phyloP scores from a whole-genome alignment of 2,329 filamentous ascomycete genomes.

The Myriosclerotinia duriaeana region DNA sequence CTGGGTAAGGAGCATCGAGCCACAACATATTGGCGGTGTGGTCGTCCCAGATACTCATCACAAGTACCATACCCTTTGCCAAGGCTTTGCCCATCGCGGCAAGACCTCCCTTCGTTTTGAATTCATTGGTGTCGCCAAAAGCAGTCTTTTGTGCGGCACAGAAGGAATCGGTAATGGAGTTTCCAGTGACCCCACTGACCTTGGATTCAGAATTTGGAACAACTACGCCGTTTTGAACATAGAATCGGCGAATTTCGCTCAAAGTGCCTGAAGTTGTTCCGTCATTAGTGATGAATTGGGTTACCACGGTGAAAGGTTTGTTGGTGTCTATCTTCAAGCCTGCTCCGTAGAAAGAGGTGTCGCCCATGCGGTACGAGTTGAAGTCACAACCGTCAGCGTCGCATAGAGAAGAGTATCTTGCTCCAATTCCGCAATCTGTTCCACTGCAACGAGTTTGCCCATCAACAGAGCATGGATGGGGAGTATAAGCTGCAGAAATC shows the following conservation, averaged over 20 bases:
- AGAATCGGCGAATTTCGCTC: constrained; percentile 55
- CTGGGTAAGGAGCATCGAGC: constrained; percentile 68
- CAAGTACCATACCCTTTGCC: constrained; percentile 58
- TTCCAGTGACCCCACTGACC: constrained; percentile 49
- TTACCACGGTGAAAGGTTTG: constrained; percentile 56
- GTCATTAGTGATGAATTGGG: constrained; percentile 57
- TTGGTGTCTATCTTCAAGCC: constrained; percentile 53
- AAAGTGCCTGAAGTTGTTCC: constrained; percentile 52
- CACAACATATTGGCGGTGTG: constrained; percentile 70
- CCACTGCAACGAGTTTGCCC: constrained; percentile 48
- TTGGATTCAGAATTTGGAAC: constrained; percentile 51
- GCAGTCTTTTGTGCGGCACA: constrained; percentile 56
- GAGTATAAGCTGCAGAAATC: constrained; percentile 57
- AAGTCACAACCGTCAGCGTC: constrained; percentile 64
- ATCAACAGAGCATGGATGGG: constrained; percentile 54
- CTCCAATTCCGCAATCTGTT: constrained; percentile 47
- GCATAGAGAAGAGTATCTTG: constrained; percentile 55
- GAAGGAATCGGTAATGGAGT: constrained; percentile 57
- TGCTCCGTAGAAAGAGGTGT: constrained; percentile 55
- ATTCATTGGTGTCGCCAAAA: constrained; percentile 56
- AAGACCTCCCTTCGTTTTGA: constrained; percentile 56
- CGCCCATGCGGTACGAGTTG: constrained; percentile 60
- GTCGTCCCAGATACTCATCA: constrained; percentile 59
- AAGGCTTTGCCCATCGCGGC: constrained; percentile 55
- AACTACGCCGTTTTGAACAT: constrained; percentile 55